phyloP scores from a whole-genome alignment of 2,329 filamentous ascomycete species.

The Phyllosticta citrichinensis region DNA sequence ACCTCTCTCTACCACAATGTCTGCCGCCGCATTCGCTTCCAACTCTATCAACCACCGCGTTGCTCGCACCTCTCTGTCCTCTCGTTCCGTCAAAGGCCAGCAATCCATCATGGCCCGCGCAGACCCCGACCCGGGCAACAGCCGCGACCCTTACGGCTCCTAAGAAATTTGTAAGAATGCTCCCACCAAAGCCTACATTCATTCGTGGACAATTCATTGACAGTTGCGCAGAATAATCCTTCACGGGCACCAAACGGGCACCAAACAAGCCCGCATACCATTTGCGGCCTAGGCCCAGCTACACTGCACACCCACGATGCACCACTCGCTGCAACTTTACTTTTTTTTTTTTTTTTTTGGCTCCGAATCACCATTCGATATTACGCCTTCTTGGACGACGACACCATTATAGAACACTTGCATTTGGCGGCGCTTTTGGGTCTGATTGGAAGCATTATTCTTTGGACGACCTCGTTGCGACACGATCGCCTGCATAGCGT shows the following conservation, averaged over 20 bases:
- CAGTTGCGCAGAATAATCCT: neutral
- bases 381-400: neutral
- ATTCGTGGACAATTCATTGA: neutral
- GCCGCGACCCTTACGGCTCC: neutral
- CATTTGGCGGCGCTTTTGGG: neutral
- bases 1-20: neutral
- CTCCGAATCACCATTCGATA: neutral
- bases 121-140: neutral
- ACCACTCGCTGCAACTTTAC: neutral
- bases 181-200: neutral
- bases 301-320: neutral
- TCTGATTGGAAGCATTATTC: neutral
- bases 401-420: neutral
- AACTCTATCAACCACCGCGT: neutral
- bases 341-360: neutral
- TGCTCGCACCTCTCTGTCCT: neutral
- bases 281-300: neutral
- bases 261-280: neutral
- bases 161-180: neutral
- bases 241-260: neutral
- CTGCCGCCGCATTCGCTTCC: neutral
- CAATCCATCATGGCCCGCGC: neutral
- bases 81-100: neutral
- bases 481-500: neutral
- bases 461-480: neutral